Base-by-base conservation (phyloP, 495 filamentous ascomycete genomes). In the Neurospora terricola region DNA sequence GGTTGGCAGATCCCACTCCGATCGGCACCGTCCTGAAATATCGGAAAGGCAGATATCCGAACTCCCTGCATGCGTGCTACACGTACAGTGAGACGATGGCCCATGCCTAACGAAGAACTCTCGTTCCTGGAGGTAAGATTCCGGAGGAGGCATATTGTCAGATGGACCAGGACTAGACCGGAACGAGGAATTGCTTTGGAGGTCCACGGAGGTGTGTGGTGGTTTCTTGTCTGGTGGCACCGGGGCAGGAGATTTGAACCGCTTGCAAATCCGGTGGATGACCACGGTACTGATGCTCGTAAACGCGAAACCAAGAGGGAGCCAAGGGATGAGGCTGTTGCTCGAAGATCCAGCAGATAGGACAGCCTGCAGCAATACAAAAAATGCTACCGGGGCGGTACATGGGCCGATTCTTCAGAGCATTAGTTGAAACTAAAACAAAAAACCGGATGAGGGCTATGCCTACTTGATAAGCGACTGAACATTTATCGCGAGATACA, bases 241-340 rank as follows among this genome's bases (percentile, higher is more conserved):
- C 21, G 45, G 21, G 21, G 10, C 21, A 6, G 9, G 36, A 9
- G 38, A n/a, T 59, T 39, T 36, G 12, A 42, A 14, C 12, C 40
- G 62, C 42, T 36, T 66, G 18, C 54, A 71, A n/a, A 74, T 16
- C 27, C 74, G 40, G 34, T 78, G 21, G 10, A 75, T 34, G 9
- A 70, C 75, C 30, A 78, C 72, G 1, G 77, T 78, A 7, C 39
- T 23, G 7, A 80, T 70, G 70, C 75, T 78, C 10, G 62, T 71
- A 7, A 66, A 70, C 4, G 76, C 74, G 23, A 75, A 71, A 16
- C 76, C 78, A 2, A 78, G 66, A 27, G 78, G 78, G 8, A 80
- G 69, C 78, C 78, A 80, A 5, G 78, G 78, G 18, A 77, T 69
- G 37, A 80, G 72, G 7, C 78, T 74, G 11, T 30, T 70, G 43